These are phyloP conservation scores for Zygnema circumcarinatum DNA, from an alignment of 139 green algal species.

Conservation along the genomic window DNA sequence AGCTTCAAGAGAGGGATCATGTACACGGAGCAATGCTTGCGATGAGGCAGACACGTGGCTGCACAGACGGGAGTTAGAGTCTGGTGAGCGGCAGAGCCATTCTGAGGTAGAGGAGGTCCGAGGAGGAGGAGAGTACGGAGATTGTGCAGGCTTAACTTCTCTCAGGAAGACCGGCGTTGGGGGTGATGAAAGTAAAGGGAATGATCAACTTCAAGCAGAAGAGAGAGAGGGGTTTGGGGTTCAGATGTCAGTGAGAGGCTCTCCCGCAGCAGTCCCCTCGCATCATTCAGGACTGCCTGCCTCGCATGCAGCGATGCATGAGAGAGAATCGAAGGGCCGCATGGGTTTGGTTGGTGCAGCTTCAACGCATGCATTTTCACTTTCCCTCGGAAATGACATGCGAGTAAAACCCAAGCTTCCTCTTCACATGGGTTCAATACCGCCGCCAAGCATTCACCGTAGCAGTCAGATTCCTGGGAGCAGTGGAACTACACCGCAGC, in stretches of 20 bases:
- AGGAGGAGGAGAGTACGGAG: too few relatives aligned
- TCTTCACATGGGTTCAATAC: too few relatives aligned
- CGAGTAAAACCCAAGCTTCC: not conserved
- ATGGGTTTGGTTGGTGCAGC: not conserved
- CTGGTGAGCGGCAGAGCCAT: too few relatives aligned
- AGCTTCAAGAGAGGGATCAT: too few relatives aligned
- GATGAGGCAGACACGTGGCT: too few relatives aligned
- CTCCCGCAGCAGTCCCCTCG: not conserved
- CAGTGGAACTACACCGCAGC: not conserved
- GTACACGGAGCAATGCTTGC: too few relatives aligned
- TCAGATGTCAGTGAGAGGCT: not conserved
- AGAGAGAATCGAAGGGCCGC: not conserved
- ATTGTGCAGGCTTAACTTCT: too few relatives aligned
- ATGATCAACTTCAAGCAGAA: not conserved
- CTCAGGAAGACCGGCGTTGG: too few relatives aligned
- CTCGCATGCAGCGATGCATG: not conserved
- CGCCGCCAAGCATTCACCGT: not conserved
- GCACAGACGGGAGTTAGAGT: too few relatives aligned
- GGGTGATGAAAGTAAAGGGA: not conserved
- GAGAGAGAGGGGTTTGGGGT: not conserved
- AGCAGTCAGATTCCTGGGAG: not conserved
- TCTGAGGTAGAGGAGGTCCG: too few relatives aligned
- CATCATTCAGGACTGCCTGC: not conserved
- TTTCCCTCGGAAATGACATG: not conserved
- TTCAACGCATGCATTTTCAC: not conserved